Percentiles rank a stretch among this genome's conserved stretches.
phyloP scores from a whole-genome alignment of 2,329 filamentous ascomycete species.

The Ophiostoma piceae region DNA sequence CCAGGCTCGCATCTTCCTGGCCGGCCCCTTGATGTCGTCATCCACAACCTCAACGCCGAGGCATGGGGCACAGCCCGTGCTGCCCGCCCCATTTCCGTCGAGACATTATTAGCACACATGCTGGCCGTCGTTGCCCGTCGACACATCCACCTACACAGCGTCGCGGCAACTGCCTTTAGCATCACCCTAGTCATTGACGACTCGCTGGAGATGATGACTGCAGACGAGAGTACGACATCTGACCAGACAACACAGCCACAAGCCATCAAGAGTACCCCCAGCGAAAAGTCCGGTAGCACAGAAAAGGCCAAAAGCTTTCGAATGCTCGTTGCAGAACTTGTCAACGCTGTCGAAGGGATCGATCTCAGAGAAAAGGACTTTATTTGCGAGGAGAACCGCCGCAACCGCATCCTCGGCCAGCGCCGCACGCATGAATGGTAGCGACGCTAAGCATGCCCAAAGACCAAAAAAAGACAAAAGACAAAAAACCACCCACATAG shows the following conservation, averaged over 20 bases:
- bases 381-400: conserved; percentile 13
- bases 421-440: conserved; percentile 11
- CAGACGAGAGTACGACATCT: background rate
- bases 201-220: conserved; percentile 6
- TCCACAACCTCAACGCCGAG: conserved; percentile 21
- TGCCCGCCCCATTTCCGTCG: conserved; percentile 13
- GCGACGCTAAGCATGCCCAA: background rate
- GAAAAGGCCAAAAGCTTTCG: conserved; percentile 5
- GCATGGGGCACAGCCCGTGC: conserved; percentile 19
- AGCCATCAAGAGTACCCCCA: background rate
- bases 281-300: background rate
- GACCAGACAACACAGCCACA: background rate
- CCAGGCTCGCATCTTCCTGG: background rate
- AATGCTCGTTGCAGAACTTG: background rate
- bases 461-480: background rate
- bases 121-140: conserved; percentile 10
- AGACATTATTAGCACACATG: conserved; percentile 19
- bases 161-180: conserved; percentile 20
- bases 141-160: conserved; percentile 16
- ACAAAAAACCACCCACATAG: background rate
- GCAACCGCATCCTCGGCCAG: conserved; percentile 14
- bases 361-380: background rate
- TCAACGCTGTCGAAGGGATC: conserved; percentile 12
- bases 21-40: conserved; percentile 20
- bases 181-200: conserved; percentile 21